These are phyloP conservation scores for Pyricularia sp. DNA, from an alignment of 2,329 filamentous ascomycete species.

Conservation along the genomic window DNA sequence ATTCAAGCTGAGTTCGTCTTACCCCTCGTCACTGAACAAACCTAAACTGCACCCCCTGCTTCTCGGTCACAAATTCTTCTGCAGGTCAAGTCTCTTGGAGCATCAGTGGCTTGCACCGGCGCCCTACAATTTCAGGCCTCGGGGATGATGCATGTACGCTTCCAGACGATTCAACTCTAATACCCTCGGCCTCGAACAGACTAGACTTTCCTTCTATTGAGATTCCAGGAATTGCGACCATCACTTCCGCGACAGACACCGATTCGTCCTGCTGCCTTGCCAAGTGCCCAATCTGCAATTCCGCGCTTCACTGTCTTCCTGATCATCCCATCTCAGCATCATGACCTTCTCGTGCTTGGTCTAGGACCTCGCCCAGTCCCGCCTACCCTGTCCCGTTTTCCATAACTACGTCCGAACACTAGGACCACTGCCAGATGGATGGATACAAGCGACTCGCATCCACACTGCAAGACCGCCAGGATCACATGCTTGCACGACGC, in stretches of 20 bases:
- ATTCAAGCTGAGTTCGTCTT: neutral
- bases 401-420: neutral
- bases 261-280: neutral
- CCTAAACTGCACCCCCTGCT: neutral
- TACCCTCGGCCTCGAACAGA: neutral
- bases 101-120: conserved; percentile 1
- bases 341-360: neutral
- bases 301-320: neutral
- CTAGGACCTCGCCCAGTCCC: conserved; percentile 1
- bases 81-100: neutral
- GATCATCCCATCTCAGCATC: neutral
- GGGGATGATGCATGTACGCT: neutral
- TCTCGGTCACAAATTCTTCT: neutral
- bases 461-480: neutral
- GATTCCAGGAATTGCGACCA: neutral
- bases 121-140: neutral
- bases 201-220: neutral
- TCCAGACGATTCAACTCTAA: conserved; percentile 2
- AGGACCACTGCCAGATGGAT: neutral
- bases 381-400: neutral
- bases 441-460: neutral
- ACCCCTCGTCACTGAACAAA: neutral
- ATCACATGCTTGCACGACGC: conserved; percentile 2
- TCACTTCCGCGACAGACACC: neutral
- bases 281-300: neutral